Evolutionary conservation across 164 flowering plant species (phyloP).

Genomic region (Buxus sempervirens): DNA sequence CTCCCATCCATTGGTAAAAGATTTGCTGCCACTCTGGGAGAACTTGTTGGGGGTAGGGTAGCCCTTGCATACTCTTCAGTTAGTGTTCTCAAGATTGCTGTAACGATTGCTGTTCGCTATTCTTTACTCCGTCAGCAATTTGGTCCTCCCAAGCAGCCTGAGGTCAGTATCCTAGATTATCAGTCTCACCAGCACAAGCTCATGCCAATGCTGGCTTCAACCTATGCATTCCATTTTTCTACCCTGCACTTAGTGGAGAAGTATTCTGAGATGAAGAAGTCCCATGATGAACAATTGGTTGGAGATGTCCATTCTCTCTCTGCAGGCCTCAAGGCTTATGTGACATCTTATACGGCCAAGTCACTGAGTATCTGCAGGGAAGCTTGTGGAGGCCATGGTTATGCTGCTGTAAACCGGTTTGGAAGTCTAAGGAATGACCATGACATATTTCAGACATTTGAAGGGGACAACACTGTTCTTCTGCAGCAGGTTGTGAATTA

Average conservation of each 20-base stretch:
- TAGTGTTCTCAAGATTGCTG: slow-evolving; percentile 70
- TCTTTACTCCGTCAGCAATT: slow-evolving; percentile 88
- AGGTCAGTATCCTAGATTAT: slow-evolving; percentile 85
- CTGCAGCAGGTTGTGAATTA: slow-evolving; percentile 70
- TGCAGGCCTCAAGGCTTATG: slow-evolving; percentile 89
- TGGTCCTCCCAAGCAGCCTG: slow-evolving; percentile 90
- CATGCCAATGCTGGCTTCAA: slow-evolving; percentile 96
- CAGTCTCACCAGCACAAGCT: slow-evolving; percentile 98
- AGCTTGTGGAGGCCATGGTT: slow-evolving; percentile 98
- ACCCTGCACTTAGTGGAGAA: slow-evolving; percentile 65
- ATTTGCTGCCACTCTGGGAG: slow-evolving; percentile 93
- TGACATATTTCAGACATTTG: slow-evolving; percentile 97
- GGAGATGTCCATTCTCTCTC: slow-evolving; percentile 89
- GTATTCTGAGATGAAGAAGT: slow-evolving; percentile 86
- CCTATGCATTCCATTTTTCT: slow-evolving; percentile 92
- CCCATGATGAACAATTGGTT: slow-evolving; percentile 71
- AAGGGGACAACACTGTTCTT: slow-evolving; percentile 98
- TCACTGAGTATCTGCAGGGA: slow-evolving; percentile 83
- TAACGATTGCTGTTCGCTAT: slow-evolving; percentile 83
- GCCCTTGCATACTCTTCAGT: slow-evolving; percentile 88
- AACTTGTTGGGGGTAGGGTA: slow-evolving; percentile 94
- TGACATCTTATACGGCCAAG: slow-evolving; percentile 82
- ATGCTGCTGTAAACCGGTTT: slow-evolving; percentile 92
- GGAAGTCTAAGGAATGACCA: slow-evolving; percentile 92
- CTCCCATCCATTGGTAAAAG: slow-evolving; percentile 80